Base-by-base conservation (phyloP, 352 stramenopile genomes). In the Globisporangium echinulatum region DNA sequence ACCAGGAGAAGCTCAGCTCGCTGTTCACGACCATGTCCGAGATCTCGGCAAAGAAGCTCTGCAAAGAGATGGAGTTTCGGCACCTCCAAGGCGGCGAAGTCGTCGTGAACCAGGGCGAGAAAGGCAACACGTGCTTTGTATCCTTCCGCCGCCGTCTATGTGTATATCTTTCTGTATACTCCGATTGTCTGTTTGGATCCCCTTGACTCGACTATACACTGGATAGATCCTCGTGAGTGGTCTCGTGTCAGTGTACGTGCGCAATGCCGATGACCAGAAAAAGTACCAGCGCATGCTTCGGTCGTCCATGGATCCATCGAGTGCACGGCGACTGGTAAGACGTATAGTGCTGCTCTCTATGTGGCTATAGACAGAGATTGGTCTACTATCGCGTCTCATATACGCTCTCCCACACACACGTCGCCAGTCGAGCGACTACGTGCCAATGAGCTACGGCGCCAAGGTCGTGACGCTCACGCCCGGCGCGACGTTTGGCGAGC, bases 11-110 rank as follows among this genome's bases (percentile, higher is more conserved):
- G 58, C 78, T 94, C 40, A 94, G 82, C 58, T 87, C 84, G 11
- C 72, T 94, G 11, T 90, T 93, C 58, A 89, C 82, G 59, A 91
- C 84, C 49, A 92, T 94, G 84, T 88, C 82, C 7, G 84, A 94
- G 62, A 73, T 88, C 10, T 88, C 83, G 19, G 80, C 80, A 44
- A 91, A 92, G 63, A 94, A 94, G 37, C 56, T 94, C 13, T 94
- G 84, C 63, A 89, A 89, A 43, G 84, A 94, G 50, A 91, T 94
- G 80, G 84, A 94, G 55, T 92, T 94, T 54, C 67, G 86, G 3
- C 79, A 92, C 63, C 70, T 90, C 25, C 68, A 73, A 46, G 75
- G 74, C 38, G 76, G 78, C 38, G 68, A 90, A 48, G 77, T 92
- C 5, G 76, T 92, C 49, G 84, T 94, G 19, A 88, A 90, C 56